Percentiles rank a stretch among this genome's conserved stretches.
Evolutionary conservation across 345 rosid genomes (phyloP).

Genomic region (Firmiana major): DNA sequence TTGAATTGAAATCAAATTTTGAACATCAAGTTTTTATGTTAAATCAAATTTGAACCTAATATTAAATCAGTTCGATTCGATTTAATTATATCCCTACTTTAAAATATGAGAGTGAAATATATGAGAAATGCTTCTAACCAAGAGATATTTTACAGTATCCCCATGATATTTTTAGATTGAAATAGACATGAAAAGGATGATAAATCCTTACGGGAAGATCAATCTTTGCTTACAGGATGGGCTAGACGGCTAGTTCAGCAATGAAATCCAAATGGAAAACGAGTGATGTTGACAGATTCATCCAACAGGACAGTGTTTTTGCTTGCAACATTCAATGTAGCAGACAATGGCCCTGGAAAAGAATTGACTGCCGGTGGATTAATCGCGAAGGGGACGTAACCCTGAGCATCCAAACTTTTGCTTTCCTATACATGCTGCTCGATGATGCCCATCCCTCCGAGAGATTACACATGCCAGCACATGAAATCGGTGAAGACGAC

Average conservation of each 20-base stretch:
- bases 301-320: background rate
- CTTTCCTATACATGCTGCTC: background rate
- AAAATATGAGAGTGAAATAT: background rate
- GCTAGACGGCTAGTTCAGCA: background rate
- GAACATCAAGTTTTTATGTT: too few relatives aligned
- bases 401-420: background rate
- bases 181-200: background rate
- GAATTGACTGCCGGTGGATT: background rate
- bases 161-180: background rate
- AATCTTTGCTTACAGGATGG: background rate
- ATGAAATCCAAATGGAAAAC: constrained; percentile 2
- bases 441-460: constrained; percentile 6
- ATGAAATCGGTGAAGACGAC: background rate
- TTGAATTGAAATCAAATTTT: too few relatives aligned
- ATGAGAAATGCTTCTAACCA: background rate
- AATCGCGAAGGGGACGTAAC: constrained; percentile 12
- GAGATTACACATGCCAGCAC: constrained; percentile 11
- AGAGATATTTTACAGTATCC: too few relatives aligned
- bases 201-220: background rate
- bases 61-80: too few relatives aligned
- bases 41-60: too few relatives aligned
- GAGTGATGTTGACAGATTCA: background rate
- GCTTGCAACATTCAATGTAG: constrained; percentile 1
- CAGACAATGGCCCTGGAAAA: constrained; percentile 4
- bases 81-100: too few relatives aligned